phyloP scores from a whole-genome alignment of 441 rosid species.

The Brassica hybrid region DNA sequence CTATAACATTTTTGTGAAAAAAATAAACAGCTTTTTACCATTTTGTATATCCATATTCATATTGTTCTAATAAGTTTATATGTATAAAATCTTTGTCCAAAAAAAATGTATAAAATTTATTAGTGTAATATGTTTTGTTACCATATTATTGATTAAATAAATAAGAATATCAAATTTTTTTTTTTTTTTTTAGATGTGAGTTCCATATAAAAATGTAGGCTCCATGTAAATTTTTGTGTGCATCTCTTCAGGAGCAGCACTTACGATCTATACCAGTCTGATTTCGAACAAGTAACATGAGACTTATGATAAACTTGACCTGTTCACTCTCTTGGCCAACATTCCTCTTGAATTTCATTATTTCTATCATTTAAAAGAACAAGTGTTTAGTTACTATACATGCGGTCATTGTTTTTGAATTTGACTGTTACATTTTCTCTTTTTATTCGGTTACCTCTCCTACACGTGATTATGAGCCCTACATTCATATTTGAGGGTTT shows the following conservation, averaged over 20 bases:
- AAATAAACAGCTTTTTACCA: background rate
- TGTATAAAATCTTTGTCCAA: background rate
- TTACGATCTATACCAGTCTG: background rate
- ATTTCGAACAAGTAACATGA: slow-evolving; percentile 1
- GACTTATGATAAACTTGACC: slow-evolving; percentile 16
- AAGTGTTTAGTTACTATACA: background rate
- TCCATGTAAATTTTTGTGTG: background rate
- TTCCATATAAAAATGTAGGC: background rate
- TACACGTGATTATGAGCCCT: background rate
- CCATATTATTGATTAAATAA: background rate
- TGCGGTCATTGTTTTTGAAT: background rate
- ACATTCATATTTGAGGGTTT: background rate
- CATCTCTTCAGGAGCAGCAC: background rate
- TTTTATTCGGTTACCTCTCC: background rate
- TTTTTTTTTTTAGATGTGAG: background rate
- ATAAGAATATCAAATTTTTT: background rate
- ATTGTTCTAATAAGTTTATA: background rate
- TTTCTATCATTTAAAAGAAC: background rate
- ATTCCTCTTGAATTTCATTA: background rate
- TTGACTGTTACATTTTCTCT: background rate
- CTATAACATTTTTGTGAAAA: background rate
- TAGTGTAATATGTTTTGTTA: background rate
- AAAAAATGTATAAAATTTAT: too few species aligned
- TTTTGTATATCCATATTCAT: background rate
- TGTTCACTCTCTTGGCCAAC: slow-evolving; percentile 9